Conservation (phyloP, 2,329 filamentous ascomycete species). For the Ambrosiella cleistominuta region DNA sequence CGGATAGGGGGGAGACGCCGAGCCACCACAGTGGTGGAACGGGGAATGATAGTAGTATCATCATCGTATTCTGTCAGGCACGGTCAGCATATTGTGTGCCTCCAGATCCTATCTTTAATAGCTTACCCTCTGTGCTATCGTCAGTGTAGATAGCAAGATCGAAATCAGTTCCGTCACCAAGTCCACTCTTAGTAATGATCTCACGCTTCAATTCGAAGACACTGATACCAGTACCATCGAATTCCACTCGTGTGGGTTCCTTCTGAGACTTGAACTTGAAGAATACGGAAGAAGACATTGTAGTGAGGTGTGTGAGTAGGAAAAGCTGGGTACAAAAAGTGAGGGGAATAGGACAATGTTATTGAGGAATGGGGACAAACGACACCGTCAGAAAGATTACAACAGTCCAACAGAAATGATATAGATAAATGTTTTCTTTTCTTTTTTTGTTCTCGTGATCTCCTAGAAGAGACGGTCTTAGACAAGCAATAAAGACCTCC, state of each 20-base stretch:
- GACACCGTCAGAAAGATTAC: slow-evolving; percentile 7
- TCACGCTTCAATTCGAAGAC: slow-evolving; percentile 98
- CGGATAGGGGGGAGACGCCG: slow-evolving; percentile 69
- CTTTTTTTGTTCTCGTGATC: slow-evolving; percentile 8
- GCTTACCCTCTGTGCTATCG: slow-evolving; percentile 74
- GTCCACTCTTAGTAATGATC: slow-evolving; percentile 83
- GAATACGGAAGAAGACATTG: slow-evolving; percentile 92
- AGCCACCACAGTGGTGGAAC: slow-evolving; percentile 85
- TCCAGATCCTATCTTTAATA: neutral
- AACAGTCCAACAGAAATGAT: slow-evolving; percentile 6
- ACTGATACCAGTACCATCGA: slow-evolving; percentile 93
- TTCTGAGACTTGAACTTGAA: slow-evolving; percentile 99
- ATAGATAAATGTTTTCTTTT: slow-evolving; percentile 6
- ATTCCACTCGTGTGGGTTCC: slow-evolving; percentile 83
- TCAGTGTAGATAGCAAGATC: slow-evolving; percentile 89
- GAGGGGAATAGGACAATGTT: neutral
- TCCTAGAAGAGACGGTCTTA: neutral
- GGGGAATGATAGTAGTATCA: slow-evolving; percentile 91
- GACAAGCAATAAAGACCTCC: neutral
- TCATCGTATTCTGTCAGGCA: slow-evolving; percentile 67
- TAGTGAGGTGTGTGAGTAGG: slow-evolving; percentile 18
- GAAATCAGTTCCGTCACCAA: slow-evolving; percentile 92
- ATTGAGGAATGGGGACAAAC: slow-evolving; percentile 5
- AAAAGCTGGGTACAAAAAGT: neutral
- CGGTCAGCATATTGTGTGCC: slow-evolving; percentile 15